phyloP scores from a whole-genome alignment of 2,329 filamentous ascomycete genomes.

The Didymella sp. region DNA sequence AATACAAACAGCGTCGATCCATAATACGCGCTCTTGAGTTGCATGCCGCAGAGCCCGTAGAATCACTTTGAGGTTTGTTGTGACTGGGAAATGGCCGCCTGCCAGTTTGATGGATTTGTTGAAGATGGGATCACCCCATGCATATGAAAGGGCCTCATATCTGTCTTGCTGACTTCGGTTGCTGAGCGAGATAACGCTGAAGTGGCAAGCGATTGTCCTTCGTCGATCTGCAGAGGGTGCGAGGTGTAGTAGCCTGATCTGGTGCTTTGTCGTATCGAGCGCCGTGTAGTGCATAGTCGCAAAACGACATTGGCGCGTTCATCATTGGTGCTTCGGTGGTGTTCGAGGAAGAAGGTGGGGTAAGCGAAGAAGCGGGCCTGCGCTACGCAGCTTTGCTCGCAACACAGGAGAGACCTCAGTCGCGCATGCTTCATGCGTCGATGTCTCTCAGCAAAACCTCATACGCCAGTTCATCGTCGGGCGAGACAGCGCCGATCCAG shows the following conservation, averaged over 20 bases:
- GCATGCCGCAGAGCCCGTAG: conserved; percentile 11
- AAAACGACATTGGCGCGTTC: not conserved
- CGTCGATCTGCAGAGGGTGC: conserved; percentile 5
- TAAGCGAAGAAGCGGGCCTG: not conserved
- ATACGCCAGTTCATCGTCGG: no score
- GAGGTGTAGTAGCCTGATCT: conserved; percentile 9
- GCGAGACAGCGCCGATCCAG: no score
- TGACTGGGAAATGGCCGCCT: conserved; percentile 4
- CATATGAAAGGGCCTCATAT: conserved; percentile 13
- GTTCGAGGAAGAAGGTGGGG: not conserved
- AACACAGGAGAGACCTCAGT: not conserved
- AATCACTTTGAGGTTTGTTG: conserved; percentile 12
- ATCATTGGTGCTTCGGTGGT: not conserved
- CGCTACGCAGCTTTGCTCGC: not conserved
- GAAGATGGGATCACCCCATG: conserved; percentile 7
- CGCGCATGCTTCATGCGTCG: not conserved
- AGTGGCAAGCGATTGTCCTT: not conserved
- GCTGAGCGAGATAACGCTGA: conserved; percentile 1
- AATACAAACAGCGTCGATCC: conserved; percentile 24
- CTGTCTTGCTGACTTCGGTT: not conserved
- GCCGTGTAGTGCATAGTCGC: conserved; percentile 13
- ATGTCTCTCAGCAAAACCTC: not conserved
- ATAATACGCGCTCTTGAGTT: conserved; percentile 9
- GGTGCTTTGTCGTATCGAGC: conserved; percentile 3
- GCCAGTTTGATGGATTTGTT: not conserved